phyloP scores from a whole-genome alignment of 768 basidiomycete species.

The Podaxis sp. region DNA sequence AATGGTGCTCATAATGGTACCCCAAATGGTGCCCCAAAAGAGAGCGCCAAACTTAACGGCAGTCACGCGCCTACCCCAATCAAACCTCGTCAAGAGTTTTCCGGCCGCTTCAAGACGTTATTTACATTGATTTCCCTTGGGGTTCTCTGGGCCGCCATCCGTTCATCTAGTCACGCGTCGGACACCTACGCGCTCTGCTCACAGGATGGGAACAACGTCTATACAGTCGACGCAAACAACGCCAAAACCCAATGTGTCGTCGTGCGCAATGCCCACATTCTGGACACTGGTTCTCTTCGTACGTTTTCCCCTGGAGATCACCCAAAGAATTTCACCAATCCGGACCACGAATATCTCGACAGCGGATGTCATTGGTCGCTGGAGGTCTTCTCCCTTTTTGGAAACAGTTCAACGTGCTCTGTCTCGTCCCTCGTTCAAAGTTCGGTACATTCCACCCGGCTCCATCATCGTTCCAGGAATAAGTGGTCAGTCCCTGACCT shows the following conservation, averaged over 20 bases:
- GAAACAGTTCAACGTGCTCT: conserved; percentile 22
- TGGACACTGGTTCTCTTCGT: conserved; percentile 59
- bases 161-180: background rate
- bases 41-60: background rate
- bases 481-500: conserved; percentile 49
- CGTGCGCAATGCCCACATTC: conserved; percentile 48
- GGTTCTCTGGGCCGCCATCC: background rate
- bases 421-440: conserved; percentile 18
- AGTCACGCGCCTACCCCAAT: background rate
- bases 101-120: background rate
- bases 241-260: conserved; percentile 63
- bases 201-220: conserved; percentile 47
- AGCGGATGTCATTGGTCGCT: conserved; percentile 45
- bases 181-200: conserved; percentile 64
- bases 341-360: conserved; percentile 1
- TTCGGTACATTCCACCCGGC: conserved; percentile 52
- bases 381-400: conserved; percentile 28
- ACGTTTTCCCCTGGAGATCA: conserved; percentile 22
- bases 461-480: conserved; percentile 73
- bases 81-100: background rate
- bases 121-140: background rate
- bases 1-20: background rate
- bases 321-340: background rate
- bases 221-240: conserved; percentile 62
- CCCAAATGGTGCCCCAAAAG: background rate